phyloP scores from a whole-genome alignment of 108 stramenopile species.

The Cafeteria roenbergensis region DNA sequence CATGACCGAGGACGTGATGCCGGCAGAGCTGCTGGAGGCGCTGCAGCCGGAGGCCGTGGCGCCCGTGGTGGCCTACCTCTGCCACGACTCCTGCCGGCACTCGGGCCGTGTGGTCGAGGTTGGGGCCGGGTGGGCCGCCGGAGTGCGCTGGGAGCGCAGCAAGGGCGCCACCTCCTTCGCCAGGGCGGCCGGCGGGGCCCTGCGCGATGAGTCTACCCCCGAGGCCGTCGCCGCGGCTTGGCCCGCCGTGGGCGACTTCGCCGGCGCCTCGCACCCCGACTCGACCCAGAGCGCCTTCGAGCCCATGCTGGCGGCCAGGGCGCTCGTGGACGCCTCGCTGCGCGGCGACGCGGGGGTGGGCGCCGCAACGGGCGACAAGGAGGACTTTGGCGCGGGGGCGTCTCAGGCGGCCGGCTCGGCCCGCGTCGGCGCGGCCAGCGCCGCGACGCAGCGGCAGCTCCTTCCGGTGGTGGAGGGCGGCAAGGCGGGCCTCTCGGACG shows the following conservation, averaged over 20 bases:
- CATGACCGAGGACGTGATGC: constrained; percentile 30
- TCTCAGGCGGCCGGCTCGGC: background rate
- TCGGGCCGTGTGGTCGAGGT: constrained; percentile 14
- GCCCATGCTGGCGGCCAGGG: background rate
- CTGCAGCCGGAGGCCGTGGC: constrained; percentile 27
- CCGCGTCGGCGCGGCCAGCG: background rate
- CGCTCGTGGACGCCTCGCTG: too few species aligned
- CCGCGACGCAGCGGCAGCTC: background rate
- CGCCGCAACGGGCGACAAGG: background rate
- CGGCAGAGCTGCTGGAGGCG: constrained; percentile 21
- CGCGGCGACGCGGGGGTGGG: background rate
- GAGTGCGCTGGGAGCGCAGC: constrained; percentile 21
- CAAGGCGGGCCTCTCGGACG: background rate
- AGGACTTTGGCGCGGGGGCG: background rate
- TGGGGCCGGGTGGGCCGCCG: constrained; percentile 22
- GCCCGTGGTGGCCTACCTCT: constrained; percentile 28
- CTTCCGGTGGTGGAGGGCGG: background rate
- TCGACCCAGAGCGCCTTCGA: constrained; percentile 2
- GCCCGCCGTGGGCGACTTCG: constrained; percentile 3
- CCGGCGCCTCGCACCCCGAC: background rate
- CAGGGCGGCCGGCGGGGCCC: too few species aligned
- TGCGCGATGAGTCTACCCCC: background rate
- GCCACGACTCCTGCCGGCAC: constrained; percentile 16
- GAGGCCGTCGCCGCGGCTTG: constrained; percentile 15
- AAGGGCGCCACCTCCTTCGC: too few species aligned